Evolutionary conservation across 108 stramenopile species (phyloP).

Genomic region (Cyclostephanos tholiformis): DNA sequence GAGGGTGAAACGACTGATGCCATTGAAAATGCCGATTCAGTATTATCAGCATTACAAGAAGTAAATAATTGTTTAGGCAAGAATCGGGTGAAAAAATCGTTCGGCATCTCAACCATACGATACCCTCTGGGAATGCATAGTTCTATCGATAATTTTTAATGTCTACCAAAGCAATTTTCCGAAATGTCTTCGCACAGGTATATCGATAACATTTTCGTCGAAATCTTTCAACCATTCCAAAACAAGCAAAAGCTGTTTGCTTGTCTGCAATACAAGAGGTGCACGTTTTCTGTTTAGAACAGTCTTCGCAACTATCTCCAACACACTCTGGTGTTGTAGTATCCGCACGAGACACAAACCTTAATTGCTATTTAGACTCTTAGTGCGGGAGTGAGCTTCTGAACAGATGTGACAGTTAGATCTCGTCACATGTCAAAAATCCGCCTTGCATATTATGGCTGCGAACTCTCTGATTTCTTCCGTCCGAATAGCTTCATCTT

Average conservation of each 20-base stretch:
- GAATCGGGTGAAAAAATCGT: slow-evolving; percentile 69
- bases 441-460: not conserved
- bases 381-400: no score
- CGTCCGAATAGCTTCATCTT: slow-evolving; percentile 4
- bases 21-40: slow-evolving; percentile 77
- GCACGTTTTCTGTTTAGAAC: not conserved
- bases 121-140: slow-evolving; percentile 18
- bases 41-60: slow-evolving; percentile 75
- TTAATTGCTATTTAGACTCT: not conserved
- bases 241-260: no score
- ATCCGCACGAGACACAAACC: no score
- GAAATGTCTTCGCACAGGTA: no score
- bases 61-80: slow-evolving; percentile 75
- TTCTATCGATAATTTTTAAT: not conserved
- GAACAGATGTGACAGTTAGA: not conserved
- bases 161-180: not conserved
- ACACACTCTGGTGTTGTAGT: no score
- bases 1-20: slow-evolving; percentile 76
- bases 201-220: not conserved
- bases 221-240: no score
- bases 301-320: no score
- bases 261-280: no score
- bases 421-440: no score
- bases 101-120: slow-evolving; percentile 33
- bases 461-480: not conserved